phyloP scores from a whole-genome alignment of 1,139 yeast genomes.

The Yamadazyma dushanensis region DNA sequence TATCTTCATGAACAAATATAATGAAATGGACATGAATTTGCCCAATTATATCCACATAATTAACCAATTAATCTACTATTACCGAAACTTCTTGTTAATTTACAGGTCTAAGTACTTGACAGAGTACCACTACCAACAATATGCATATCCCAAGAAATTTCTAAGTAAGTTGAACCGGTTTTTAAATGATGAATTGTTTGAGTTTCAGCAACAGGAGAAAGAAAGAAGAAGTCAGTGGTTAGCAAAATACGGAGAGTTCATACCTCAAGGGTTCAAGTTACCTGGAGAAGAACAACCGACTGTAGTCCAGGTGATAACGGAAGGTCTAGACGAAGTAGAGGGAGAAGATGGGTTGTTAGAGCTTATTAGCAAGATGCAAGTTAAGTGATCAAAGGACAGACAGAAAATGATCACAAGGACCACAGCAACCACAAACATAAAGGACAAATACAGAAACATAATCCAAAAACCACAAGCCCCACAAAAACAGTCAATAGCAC shows the following conservation, averaged over 20 bases:
- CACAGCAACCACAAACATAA: too few relatives aligned
- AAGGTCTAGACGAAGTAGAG: slow-evolving; percentile 32
- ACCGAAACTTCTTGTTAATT: slow-evolving; percentile 33
- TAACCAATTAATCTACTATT: slow-evolving; percentile 36
- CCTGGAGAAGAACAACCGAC: slow-evolving; percentile 46
- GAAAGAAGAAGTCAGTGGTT: slow-evolving; percentile 41
- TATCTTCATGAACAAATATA: slow-evolving; percentile 21
- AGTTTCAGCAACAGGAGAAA: slow-evolving; percentile 36
- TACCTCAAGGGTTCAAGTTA: slow-evolving; percentile 38
- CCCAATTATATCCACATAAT: slow-evolving; percentile 27
- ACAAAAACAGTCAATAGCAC: too few relatives aligned
- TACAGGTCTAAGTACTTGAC: slow-evolving; percentile 38
- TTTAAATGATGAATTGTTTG: slow-evolving; percentile 33
- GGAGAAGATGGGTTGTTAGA: slow-evolving; percentile 26
- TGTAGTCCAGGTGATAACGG: slow-evolving; percentile 44
- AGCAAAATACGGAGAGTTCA: slow-evolving; percentile 38
- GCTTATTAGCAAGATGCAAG: slow-evolving; percentile 18
- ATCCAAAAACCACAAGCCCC: too few relatives aligned
- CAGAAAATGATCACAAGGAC: too few relatives aligned
- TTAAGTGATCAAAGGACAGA: too few relatives aligned
- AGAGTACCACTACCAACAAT: slow-evolving; percentile 44
- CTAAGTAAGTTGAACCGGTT: slow-evolving; percentile 31
- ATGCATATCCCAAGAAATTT: slow-evolving; percentile 40
- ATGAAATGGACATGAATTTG: slow-evolving; percentile 16
- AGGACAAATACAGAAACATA: too few relatives aligned